Evolutionary conservation across 225 moss, liverwort and hornwort genomes (phyloP).

Genomic region (Rhytidiadelphus loreus): DNA sequence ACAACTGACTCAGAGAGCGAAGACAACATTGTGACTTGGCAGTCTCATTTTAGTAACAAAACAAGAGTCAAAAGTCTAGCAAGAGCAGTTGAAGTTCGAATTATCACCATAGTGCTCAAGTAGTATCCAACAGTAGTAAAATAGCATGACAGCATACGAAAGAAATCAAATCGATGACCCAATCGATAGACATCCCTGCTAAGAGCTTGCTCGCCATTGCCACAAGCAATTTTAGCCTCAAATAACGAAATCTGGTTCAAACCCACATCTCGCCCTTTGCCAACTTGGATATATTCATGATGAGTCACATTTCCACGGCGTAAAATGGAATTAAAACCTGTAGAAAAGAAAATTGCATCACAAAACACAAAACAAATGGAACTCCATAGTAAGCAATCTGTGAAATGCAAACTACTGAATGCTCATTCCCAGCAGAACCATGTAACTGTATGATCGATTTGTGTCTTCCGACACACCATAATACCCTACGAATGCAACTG

Average conservation of each 20-base stretch:
- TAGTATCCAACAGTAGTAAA: conserved; percentile 94
- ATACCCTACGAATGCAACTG: too few species aligned
- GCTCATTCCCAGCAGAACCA: neutral
- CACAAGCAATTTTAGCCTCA: conserved; percentile 91
- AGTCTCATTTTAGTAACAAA: neutral
- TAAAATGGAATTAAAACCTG: conserved; percentile 85
- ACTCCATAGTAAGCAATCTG: neutral
- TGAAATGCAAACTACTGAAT: neutral
- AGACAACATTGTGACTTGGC: neutral
- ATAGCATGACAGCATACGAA: conserved; percentile 97
- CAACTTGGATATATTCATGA: conserved; percentile 98
- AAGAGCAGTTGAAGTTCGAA: neutral
- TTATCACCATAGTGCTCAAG: conserved; percentile 70
- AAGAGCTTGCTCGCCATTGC: conserved; percentile 88
- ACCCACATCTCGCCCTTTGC: conserved; percentile 96
- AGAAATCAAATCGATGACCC: conserved; percentile 98
- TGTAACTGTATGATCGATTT: neutral
- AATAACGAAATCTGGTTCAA: conserved; percentile 91
- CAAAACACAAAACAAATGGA: neutral
- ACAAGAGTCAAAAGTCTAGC: neutral
- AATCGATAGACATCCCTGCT: conserved; percentile 92
- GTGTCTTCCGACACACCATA: neutral
- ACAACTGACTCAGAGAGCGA: neutral
- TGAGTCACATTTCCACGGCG: conserved; percentile 92
- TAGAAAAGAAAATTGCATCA: neutral